phyloP scores from a whole-genome alignment of 495 filamentous ascomycete genomes.

The Penicillium longicatenatum region DNA sequence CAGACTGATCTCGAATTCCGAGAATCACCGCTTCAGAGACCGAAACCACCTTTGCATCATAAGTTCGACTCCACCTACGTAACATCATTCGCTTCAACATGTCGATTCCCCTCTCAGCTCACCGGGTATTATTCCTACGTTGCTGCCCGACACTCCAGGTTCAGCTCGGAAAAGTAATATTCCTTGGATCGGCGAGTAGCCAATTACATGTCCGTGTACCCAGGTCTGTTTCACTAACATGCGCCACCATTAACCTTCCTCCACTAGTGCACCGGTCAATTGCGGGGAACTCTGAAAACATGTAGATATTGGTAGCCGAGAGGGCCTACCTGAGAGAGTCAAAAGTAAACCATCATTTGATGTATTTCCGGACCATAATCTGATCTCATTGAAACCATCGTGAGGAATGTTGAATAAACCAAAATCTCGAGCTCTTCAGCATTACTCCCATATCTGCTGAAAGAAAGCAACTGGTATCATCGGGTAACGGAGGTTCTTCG shows the following conservation, averaged over 20 bases:
- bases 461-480: neutral
- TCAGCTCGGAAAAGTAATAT: neutral
- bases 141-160: neutral
- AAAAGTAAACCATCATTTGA: neutral
- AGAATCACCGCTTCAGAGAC: no score
- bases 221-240: neutral
- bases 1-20: no score
- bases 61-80: no score
- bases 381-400: neutral
- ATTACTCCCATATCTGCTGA: neutral
- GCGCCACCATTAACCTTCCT: no score
- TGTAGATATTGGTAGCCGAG: neutral
- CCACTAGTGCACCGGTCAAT: neutral
- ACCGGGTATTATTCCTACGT: neutral
- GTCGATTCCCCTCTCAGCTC: neutral
- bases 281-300: neutral
- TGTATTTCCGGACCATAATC: neutral
- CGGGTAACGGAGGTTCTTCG: no score
- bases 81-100: no score
- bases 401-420: no score
- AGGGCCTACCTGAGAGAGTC: neutral
- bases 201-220: neutral
- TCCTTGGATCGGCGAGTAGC: neutral
- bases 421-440: no score
- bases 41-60: no score